Percentiles rank a stretch among this genome's conserved stretches.
Conservation (phyloP, 2,329 filamentous ascomycete species). For the Epichloe amarillans region DNA sequence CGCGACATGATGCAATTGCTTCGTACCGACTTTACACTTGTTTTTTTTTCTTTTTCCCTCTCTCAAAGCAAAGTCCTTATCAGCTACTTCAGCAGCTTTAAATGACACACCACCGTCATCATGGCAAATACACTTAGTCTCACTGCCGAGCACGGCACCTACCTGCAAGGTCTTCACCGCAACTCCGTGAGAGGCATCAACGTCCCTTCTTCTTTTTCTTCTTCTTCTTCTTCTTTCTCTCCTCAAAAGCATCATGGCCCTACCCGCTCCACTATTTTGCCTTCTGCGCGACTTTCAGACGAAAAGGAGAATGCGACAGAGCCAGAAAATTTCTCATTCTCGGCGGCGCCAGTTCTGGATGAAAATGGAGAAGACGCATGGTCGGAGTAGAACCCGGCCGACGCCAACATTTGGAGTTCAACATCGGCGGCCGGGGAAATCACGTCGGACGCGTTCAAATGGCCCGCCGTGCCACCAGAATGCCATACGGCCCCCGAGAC, state of each 20-base stretch:
- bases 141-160: neutral
- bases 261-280: neutral
- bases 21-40: neutral
- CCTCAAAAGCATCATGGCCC: neutral
- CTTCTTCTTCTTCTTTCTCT: neutral
- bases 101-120: neutral
- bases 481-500: conserved; percentile 1
- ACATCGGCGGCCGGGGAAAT: neutral
- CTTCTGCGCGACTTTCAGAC: neutral
- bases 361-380: neutral
- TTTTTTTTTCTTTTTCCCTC: neutral
- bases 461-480: neutral
- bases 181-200: neutral
- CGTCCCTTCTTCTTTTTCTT: neutral
- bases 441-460: neutral
- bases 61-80: neutral
- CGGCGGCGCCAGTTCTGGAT: neutral
- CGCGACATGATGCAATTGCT: neutral
- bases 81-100: neutral
- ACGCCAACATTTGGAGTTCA: neutral
- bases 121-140: conserved; percentile 5
- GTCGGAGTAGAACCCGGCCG: conserved; percentile 4
- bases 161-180: conserved; percentile 1
- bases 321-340: neutral
- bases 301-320: conserved; percentile 2